Evolutionary conservation across 169 alveolate species (phyloP).

Genomic region (Amoebophrya sp.): DNA sequence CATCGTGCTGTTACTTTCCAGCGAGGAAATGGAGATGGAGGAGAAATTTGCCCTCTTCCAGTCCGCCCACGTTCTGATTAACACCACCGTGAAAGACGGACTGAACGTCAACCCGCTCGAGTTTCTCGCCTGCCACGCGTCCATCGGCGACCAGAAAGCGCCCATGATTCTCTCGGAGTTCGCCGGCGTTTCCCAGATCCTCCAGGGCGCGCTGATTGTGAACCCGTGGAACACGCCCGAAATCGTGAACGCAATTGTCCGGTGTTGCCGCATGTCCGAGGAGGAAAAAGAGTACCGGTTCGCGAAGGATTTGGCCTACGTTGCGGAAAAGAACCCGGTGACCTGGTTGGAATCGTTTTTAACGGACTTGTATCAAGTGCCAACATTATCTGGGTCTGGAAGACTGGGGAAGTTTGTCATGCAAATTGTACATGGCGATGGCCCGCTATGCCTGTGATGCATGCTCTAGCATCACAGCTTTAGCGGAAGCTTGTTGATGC

Average conservation of each 20-base stretch:
- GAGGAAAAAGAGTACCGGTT: not conserved
- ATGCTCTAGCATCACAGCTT: too few species aligned
- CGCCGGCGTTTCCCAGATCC: constrained; percentile 53
- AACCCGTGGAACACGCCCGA: constrained; percentile 33
- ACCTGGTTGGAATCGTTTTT: not conserved
- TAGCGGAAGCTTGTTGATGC: too few species aligned
- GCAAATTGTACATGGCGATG: too few species aligned
- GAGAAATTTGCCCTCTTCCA: constrained; percentile 55
- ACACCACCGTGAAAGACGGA: constrained; percentile 69
- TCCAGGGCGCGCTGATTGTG: not conserved
- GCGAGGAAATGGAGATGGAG: constrained; percentile 39
- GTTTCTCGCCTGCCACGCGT: constrained; percentile 50
- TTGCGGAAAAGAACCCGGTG: not conserved
- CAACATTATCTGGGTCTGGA: too few species aligned
- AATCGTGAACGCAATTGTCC: not conserved
- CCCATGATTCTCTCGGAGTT: constrained; percentile 62
- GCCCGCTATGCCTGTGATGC: too few species aligned
- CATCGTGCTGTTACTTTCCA: constrained; percentile 32
- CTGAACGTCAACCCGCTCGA: constrained; percentile 52
- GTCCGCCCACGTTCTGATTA: constrained; percentile 65
- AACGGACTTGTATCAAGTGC: not conserved
- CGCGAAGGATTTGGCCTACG: not conserved
- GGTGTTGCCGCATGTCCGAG: not conserved
- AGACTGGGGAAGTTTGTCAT: too few species aligned
- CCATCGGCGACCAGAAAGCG: constrained; percentile 47